Base-by-base conservation (phyloP, 140 eudicot genomes). In the Stevia rebaudiana region DNA sequence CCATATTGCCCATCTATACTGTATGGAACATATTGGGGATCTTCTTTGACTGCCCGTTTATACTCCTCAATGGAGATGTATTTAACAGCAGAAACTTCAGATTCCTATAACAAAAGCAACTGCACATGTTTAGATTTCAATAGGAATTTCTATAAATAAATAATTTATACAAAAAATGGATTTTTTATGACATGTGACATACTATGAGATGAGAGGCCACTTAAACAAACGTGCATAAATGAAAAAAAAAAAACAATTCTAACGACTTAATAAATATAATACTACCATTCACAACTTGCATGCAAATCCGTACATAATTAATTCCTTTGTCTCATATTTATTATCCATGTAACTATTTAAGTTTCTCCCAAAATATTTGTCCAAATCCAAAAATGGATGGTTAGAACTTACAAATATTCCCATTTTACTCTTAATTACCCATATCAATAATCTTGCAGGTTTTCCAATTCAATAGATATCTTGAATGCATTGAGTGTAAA, bases 21-120 rank as follows among this genome's bases (percentile, higher is more conserved):
- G 63, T 70, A 40, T 24, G 95, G 88, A 47, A 83, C 96, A 61
- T 79, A 92, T 11, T 77, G 70, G 72, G 98, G 95, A 80, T 92
- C 95, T 73, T 82, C 78, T 68, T 74, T 71, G 59, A 92, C 81
- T 73, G 84, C 78, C 63, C 76, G 74, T 67, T 77, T 92, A 61
- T 88, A 92, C 70, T 85, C 96, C 67, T 92, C 94, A 40, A 80
- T 19, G 24, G 88, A 68, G 44, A 88, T 75, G 71, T 92, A 92
- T 79, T 92, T 92, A 56, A 92, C 96, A 57, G 95, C 94, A 37
- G 98, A 88, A 74, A 92, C 98, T 78, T 92, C 98, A 42, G 98
- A 80, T 72, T 85, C 96, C 96, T 92, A 68, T 30, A 63, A 60
- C 42, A 51, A 67, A 66, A 31, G 6, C 69, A 52, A 12, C 19